Conservation (phyloP, 2,329 filamentous ascomycete genomes). For the Ceratocystis alfenasii region DNA sequence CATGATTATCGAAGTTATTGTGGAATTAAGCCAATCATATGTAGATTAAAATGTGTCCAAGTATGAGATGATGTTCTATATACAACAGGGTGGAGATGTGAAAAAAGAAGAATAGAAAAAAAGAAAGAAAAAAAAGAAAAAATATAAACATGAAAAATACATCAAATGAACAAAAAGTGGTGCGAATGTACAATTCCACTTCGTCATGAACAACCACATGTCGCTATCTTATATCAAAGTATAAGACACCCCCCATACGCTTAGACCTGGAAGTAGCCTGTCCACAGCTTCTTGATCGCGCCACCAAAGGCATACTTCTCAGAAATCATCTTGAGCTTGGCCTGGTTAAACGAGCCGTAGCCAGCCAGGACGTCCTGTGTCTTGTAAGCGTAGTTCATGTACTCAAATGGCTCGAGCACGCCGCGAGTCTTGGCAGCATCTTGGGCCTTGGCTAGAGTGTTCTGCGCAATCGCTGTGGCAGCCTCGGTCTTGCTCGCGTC, state of each 20-base stretch:
- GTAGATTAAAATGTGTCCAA: not conserved
- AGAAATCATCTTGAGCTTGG: constrained; percentile 26
- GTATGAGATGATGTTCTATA: too few species aligned
- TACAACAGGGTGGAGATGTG: too few species aligned
- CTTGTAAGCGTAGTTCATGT: constrained; percentile 35
- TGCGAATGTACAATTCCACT: not conserved
- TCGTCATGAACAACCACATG: not conserved
- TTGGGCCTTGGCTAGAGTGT: constrained; percentile 23
- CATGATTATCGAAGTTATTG: too few species aligned
- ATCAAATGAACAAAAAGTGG: not conserved
- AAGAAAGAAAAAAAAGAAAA: not conserved
- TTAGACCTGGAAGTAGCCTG: constrained; percentile 28
- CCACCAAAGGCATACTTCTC: constrained; percentile 29
- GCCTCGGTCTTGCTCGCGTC: constrained; percentile 23
- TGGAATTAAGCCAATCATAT: not conserved
- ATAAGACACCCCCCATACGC: not conserved
- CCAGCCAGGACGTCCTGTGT: constrained; percentile 32
- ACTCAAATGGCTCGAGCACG: constrained; percentile 25
- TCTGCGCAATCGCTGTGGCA: constrained; percentile 23
- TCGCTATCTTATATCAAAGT: too few species aligned
- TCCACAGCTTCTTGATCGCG: constrained; percentile 28
- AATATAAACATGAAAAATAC: not conserved
- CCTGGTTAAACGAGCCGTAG: constrained; percentile 32
- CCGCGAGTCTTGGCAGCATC: constrained; percentile 17
- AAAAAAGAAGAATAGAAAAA: not conserved